Evolutionary conservation across 306 rosid species (phyloP), one percentile per base, ranked within the genome.

Genomic region (Crotalaria pallida): DNA sequence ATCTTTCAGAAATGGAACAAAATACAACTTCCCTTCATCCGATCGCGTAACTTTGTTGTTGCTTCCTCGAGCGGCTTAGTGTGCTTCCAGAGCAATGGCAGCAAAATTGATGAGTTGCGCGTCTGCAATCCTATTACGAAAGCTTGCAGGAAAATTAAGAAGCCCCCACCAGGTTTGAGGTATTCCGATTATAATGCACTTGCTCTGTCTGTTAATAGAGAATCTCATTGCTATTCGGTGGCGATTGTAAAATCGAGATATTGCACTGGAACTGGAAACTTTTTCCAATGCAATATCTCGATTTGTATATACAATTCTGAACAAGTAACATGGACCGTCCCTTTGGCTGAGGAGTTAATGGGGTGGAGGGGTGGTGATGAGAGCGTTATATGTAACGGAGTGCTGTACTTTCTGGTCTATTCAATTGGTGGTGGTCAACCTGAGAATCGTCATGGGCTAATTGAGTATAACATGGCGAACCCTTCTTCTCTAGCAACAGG

Each of bases 321-420:
- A 65, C 62, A 81, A 3, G 81, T 49, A 64, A 73, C 21, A 55
- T 89, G 96, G 98, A 71, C 80, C 88, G 7, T 23, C n/a, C n/a
- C 96, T 64, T 50, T 81, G 75, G 69, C 91, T 0, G 96, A 92
- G 58, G 89, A 86, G 50, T 72, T 89, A 70, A 58, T 45, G 1
- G 96, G 96, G 52, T 92, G 98, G 98, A 86, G 98, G 77, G 96
- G 89, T 71, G 98, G 98, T 47, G 85, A 88, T 0, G 98, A 88
- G 82, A 89, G 98, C 65, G 92, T 89, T 58, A 89, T 89, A 57
- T 89, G 98, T 60, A 87, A 80, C 38, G 96, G 91, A 67, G 83
- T 84, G 76, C 51, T 92, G 58, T 92, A 83, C 96, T 86, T 89
- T 74, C 45, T 92, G 80, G 87, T 88, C 79, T 89, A 92, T 79